Percentiles rank a stretch among this genome's conserved stretches.
phyloP scores from a whole-genome alignment of 1,284 basidiomycete genomes.

The Serendipita sp. region DNA sequence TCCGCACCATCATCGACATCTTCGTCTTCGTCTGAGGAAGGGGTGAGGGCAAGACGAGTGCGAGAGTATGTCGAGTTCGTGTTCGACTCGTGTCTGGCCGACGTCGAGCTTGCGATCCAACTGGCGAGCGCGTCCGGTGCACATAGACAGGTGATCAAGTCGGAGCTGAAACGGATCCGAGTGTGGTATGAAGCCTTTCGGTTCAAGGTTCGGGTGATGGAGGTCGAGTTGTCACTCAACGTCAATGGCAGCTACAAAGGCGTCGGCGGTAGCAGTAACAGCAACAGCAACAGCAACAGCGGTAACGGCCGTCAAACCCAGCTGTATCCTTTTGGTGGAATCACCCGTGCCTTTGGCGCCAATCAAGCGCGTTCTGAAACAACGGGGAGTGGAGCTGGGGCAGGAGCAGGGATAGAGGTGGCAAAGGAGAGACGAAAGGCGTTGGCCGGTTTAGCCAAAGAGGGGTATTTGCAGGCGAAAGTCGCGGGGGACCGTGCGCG shows the following conservation, averaged over 20 bases:
- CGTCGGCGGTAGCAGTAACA: neutral
- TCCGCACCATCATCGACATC: too few relatives aligned
- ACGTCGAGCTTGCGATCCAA: slow-evolving; percentile 27
- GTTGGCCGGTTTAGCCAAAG: neutral
- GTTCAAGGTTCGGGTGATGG: slow-evolving; percentile 23
- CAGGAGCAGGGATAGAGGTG: neutral
- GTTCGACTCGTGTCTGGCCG: slow-evolving; percentile 27
- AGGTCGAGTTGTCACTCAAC: neutral
- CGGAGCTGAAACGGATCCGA: slow-evolving; percentile 25
- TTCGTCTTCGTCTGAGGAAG: neutral
- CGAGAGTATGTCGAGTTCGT: slow-evolving; percentile 27
- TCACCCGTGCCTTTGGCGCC: too few relatives aligned
- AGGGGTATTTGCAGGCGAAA: neutral
- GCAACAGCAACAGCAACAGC: too few relatives aligned
- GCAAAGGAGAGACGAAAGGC: neutral
- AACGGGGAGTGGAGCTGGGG: neutral
- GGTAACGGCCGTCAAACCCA: too few relatives aligned
- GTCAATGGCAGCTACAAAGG: too few relatives aligned
- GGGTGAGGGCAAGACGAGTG: neutral
- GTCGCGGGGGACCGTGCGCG: slow-evolving; percentile 11
- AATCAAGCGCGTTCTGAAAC: too few relatives aligned
- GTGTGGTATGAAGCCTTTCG: slow-evolving; percentile 28
- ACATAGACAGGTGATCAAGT: slow-evolving; percentile 25
- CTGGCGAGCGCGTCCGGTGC: slow-evolving; percentile 25
- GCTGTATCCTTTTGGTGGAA: too few relatives aligned